Evolutionary conservation across 352 stramenopile genomes (phyloP), one percentile per base, ranked within the genome.

Genomic region (Phytophthora agathidicida): DNA sequence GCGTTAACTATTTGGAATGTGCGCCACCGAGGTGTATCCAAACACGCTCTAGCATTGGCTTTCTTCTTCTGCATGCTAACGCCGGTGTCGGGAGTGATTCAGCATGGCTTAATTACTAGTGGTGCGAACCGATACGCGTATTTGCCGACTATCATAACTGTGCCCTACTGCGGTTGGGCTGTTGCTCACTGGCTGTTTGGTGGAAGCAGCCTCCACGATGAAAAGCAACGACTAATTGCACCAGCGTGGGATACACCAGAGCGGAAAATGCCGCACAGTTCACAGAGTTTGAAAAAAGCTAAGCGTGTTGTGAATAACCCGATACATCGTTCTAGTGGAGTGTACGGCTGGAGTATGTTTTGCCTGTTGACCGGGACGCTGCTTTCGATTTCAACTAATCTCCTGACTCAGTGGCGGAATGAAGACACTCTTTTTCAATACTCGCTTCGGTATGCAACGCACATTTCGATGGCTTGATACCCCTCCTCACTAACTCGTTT

Each of bases 71-170:
- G 46, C 1, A 80, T 87, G 63, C 16, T 85, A 8, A 32, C 88
- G 19, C 82, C 80, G 0, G 77, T 79, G 2, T 74, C 63, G 5
- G 79, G 82, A 0, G 43, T 92, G 11, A 66, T 92, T 14, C 82
- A 86, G 43, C 82, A 92, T 17, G 80, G 82, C 2, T 71, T 89
- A 11, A 58, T 89, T 17, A 35, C 71, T 5, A 63, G 67, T 19
- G 45, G 58, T 10, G 51, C 60, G 3, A 72, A 89, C 45, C 79
- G 82, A 3, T 92, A 92, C 46, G 65, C 71, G 16, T 92, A 92
- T 57, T 64, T 88, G 8, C 47, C 77, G 5, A 71, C 54, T 2
- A 59, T 77, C 14, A 52, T 72, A 1, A 19, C 82, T 3, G 69
- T 86, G 14, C 69, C 71, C 7, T 70, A 78, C 16, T 55, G 46